These are phyloP conservation scores for Davidsoniella virescens DNA, from an alignment of 2,329 filamentous ascomycete species.

Conservation along the genomic window DNA sequence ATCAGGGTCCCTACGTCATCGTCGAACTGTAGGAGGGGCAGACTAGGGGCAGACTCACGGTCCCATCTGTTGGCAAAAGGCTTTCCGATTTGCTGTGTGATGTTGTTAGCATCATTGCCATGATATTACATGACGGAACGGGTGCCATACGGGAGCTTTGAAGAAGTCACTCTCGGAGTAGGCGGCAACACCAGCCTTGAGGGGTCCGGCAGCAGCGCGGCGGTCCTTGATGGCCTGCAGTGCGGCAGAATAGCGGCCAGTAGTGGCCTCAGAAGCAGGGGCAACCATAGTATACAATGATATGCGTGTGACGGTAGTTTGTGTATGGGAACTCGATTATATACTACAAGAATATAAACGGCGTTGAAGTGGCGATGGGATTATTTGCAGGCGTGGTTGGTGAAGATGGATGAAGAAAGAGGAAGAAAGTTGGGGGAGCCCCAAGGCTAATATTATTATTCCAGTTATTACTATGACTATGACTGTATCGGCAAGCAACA, in stretches of 20 bases:
- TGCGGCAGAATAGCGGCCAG: slow-evolving; percentile 9
- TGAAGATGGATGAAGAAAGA: background rate
- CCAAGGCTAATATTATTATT: no score
- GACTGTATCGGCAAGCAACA: no score
- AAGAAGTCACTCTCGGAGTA: slow-evolving; percentile 68
- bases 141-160: slow-evolving; percentile 48
- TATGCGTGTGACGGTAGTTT: background rate
- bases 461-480: background rate
- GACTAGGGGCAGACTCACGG: slow-evolving; percentile 38
- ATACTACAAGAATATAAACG: background rate
- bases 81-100: slow-evolving; percentile 33
- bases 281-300: slow-evolving; percentile 4
- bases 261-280: slow-evolving; percentile 1
- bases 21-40: background rate
- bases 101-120: background rate
- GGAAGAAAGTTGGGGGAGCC: no score
- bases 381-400: background rate
- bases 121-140: slow-evolving; percentile 6
- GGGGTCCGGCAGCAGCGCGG: slow-evolving; percentile 53
- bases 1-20: background rate
- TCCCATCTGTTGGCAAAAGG: slow-evolving; percentile 73
- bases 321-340: background rate
- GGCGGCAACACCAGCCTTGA: slow-evolving; percentile 63
- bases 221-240: slow-evolving; percentile 50
- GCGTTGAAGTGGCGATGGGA: background rate